These are phyloP conservation scores for Citrus unshiu DNA, from an alignment of 345 rosid genomes.

Conservation along the genomic window DNA sequence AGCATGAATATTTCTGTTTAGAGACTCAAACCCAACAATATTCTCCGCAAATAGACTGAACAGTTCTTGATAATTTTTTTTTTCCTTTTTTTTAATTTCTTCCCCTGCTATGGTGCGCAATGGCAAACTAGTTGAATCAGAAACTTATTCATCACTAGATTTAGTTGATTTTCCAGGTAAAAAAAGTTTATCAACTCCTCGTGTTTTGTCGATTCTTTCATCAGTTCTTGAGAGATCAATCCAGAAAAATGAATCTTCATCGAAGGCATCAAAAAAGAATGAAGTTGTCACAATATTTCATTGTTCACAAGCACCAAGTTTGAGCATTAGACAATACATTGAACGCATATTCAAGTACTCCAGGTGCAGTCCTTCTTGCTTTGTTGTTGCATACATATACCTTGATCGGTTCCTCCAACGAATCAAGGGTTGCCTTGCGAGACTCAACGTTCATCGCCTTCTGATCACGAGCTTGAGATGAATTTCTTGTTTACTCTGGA, in stretches of 20 bases:
- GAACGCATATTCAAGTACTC: slow-evolving; percentile 44
- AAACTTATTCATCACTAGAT: slow-evolving; percentile 23
- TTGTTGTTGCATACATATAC: slow-evolving; percentile 37
- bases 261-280: slow-evolving; percentile 1
- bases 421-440: slow-evolving; percentile 14
- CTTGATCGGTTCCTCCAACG: slow-evolving; percentile 29
- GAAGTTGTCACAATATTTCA: slow-evolving; percentile 39
- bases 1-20: neutral
- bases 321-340: slow-evolving; percentile 37
- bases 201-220: slow-evolving; percentile 8
- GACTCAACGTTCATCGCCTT: slow-evolving; percentile 38
- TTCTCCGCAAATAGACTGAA: neutral
- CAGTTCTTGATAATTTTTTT: neutral
- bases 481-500: too few relatives aligned
- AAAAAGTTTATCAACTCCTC: slow-evolving; percentile 20
- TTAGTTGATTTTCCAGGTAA: slow-evolving; percentile 2
- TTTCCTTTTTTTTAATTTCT: too few relatives aligned
- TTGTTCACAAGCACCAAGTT: slow-evolving; percentile 30
- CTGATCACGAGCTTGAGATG: slow-evolving; percentile 31
- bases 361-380: slow-evolving; percentile 41
- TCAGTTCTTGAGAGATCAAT: slow-evolving; percentile 6
- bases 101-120: neutral
- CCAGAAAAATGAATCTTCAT: slow-evolving; percentile 19
- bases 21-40: neutral
- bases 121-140: slow-evolving; percentile 11